phyloP scores from a whole-genome alignment of 2,329 filamentous ascomycete species.

The Elsinoe perseae region DNA sequence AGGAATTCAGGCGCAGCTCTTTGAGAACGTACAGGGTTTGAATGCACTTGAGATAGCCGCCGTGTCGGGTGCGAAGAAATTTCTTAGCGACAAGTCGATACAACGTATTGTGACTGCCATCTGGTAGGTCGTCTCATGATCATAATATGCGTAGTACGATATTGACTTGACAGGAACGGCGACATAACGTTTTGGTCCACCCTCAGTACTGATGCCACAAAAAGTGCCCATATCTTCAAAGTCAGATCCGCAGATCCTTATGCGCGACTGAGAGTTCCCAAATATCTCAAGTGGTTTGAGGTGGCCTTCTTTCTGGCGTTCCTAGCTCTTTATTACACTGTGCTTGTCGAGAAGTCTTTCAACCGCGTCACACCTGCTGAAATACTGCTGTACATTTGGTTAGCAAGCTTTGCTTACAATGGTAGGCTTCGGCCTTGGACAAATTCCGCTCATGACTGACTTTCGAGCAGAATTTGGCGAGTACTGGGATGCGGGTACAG shows the following conservation, averaged over 20 bases:
- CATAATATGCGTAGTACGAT: neutral
- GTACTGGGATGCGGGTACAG: conserved; percentile 74
- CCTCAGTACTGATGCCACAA: conserved; percentile 63
- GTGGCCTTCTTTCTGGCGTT: conserved; percentile 72
- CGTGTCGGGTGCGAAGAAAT: conserved; percentile 73
- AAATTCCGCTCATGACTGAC: neutral
- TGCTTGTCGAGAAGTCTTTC: conserved; percentile 61
- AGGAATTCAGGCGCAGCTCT: conserved; percentile 44
- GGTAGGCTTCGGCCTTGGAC: conserved; percentile 38
- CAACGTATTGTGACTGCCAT: conserved; percentile 79
- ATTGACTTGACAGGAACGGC: conserved; percentile 44
- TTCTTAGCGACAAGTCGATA: conserved; percentile 70
- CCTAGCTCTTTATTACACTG: conserved; percentile 75
- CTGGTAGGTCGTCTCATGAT: conserved; percentile 44
- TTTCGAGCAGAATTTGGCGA: conserved; percentile 51
- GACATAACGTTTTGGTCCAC: conserved; percentile 82
- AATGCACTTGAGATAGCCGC: conserved; percentile 84
- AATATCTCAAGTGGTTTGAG: conserved; percentile 79
- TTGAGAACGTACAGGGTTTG: conserved; percentile 65
- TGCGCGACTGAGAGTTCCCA: conserved; percentile 67
- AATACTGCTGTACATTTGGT: conserved; percentile 72
- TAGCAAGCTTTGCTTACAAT: conserved; percentile 80
- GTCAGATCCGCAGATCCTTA: conserved; percentile 59
- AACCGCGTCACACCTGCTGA: conserved; percentile 61
- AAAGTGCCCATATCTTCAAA: conserved; percentile 71